A percentile compares a stretch with the other conserved stretches of the same genome.
Conservation (phyloP, 352 stramenopile species). For the Globisporangium canariense region DNA sequence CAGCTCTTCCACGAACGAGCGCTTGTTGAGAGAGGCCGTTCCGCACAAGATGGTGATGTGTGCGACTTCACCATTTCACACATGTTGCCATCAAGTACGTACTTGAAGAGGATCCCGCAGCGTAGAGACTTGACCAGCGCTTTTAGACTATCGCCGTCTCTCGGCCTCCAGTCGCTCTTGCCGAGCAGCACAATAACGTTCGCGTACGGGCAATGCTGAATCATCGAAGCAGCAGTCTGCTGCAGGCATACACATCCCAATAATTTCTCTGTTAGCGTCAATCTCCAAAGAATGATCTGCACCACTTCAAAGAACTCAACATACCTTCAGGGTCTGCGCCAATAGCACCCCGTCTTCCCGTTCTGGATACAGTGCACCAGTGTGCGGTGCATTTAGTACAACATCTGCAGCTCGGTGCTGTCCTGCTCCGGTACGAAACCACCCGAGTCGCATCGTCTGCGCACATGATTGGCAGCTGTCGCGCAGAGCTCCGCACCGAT, state of each 20-base stretch:
- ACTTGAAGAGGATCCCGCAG: constrained; percentile 52
- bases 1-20: constrained; percentile 77
- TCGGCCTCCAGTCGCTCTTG: constrained; percentile 48
- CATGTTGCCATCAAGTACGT: background rate
- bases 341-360: constrained; percentile 56
- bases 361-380: constrained; percentile 82
- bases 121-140: constrained; percentile 71
- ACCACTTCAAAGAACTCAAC: background rate
- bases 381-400: constrained; percentile 80
- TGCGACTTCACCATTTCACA: constrained; percentile 26
- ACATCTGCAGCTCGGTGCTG: constrained; percentile 28
- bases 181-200: constrained; percentile 51
- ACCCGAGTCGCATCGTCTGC: no score
- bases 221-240: constrained; percentile 61
- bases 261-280: background rate
- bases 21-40: constrained; percentile 44
- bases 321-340: constrained; percentile 71
- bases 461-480: no score
- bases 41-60: constrained; percentile 67
- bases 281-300: background rate
- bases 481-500: no score
- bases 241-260: background rate
- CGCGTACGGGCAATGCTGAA: constrained; percentile 76
- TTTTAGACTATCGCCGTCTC: constrained; percentile 58
- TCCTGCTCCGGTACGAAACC: no score